phyloP scores from a whole-genome alignment of 2,329 filamentous ascomycete genomes.

The Fusarium sp. region DNA sequence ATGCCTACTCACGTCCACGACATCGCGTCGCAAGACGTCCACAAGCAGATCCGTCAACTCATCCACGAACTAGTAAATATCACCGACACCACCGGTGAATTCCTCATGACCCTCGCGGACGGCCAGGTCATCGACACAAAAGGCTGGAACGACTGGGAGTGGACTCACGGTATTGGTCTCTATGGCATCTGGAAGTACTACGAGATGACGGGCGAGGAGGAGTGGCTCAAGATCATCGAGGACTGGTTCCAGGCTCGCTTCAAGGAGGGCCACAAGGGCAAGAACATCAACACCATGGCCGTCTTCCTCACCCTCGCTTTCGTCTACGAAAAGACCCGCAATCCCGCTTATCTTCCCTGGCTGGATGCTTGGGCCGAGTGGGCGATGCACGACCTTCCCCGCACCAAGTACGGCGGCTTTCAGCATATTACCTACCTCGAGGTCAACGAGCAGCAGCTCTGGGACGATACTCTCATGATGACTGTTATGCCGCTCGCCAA shows the following conservation, averaged over 20 bases:
- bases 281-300: constrained; percentile 89
- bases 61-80: constrained; percentile 83
- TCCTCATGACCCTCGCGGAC: constrained; percentile 77
- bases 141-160: constrained; percentile 87
- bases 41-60: constrained; percentile 71
- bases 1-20: constrained; percentile 57
- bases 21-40: constrained; percentile 61
- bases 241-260: constrained; percentile 80
- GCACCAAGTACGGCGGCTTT: constrained; percentile 78
- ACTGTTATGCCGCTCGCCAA: constrained; percentile 84
- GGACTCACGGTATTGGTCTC: constrained; percentile 83
- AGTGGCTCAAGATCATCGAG: constrained; percentile 74
- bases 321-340: constrained; percentile 80
- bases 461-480: constrained; percentile 93
- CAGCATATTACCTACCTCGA: constrained; percentile 81
- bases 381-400: constrained; percentile 81
- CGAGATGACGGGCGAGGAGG: constrained; percentile 72
- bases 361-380: constrained; percentile 85
- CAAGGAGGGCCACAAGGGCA: constrained; percentile 78
- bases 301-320: constrained; percentile 80
- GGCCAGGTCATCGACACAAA: constrained; percentile 86
- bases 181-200: constrained; percentile 89
- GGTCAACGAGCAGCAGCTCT: constrained; percentile 79
- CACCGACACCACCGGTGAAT: constrained; percentile 79
- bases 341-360: constrained; percentile 79